phyloP scores from a whole-genome alignment of 257 asterid species.

The Rubia yunnanensis region DNA sequence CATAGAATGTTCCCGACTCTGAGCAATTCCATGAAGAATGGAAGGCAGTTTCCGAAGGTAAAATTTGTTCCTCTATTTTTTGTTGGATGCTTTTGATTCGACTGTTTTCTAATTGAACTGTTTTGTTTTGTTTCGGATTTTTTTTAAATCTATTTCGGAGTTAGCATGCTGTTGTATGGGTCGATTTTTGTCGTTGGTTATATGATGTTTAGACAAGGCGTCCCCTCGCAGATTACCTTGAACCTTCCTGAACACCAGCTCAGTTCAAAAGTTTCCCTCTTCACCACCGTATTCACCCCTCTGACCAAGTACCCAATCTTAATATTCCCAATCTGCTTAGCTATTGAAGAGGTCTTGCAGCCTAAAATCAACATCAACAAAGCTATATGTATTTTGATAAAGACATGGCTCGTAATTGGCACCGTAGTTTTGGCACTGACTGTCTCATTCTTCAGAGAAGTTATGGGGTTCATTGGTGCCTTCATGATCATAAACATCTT shows the following conservation, averaged over 20 bases:
- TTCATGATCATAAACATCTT: slow-evolving; percentile 24
- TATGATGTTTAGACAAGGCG: slow-evolving; percentile 40
- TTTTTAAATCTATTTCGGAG: slow-evolving; percentile 27
- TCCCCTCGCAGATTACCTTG: too few relatives aligned
- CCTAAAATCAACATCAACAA: background rate
- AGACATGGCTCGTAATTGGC: slow-evolving; percentile 12
- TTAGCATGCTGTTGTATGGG: slow-evolving; percentile 32
- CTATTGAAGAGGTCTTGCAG: slow-evolving; percentile 9
- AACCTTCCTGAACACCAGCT: too few relatives aligned
- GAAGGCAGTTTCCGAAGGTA: slow-evolving; percentile 24
- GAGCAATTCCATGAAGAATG: slow-evolving; percentile 37
- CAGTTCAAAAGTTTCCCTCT: too few relatives aligned
- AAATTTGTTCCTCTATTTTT: too few relatives aligned
- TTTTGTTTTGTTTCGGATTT: slow-evolving; percentile 23
- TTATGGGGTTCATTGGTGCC: slow-evolving; percentile 38
- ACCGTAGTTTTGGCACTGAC: slow-evolving; percentile 9
- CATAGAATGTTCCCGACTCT: slow-evolving; percentile 44
- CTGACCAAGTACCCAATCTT: slow-evolving; percentile 32
- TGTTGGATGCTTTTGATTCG: too few relatives aligned
- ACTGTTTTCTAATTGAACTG: too few relatives aligned
- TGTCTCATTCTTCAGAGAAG: slow-evolving; percentile 25
- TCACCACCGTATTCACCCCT: slow-evolving; percentile 28
- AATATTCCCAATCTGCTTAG: slow-evolving; percentile 10
- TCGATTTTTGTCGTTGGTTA: slow-evolving; percentile 39
- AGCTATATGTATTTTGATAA: slow-evolving; percentile 3